Conservation (phyloP, 2,329 filamentous ascomycete species). For the Venturia nashicola region DNA sequence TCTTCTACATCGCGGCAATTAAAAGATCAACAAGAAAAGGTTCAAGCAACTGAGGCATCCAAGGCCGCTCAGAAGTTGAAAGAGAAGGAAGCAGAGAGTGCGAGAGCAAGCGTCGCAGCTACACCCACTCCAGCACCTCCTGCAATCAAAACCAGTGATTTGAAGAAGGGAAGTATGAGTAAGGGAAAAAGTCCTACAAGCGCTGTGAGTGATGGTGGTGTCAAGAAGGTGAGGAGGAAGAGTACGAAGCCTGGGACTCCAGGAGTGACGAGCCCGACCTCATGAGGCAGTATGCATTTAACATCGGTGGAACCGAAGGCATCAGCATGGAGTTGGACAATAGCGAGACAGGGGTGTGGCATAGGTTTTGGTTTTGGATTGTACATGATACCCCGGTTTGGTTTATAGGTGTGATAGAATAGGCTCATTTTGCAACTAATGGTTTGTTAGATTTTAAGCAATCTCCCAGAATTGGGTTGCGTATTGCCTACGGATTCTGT, state of each 20-base stretch:
- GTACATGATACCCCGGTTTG: not conserved
- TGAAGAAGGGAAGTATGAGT: conserved; percentile 9
- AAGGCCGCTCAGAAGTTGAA: conserved; percentile 9
- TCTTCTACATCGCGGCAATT: conserved; percentile 31
- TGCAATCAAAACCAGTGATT: conserved; percentile 10
- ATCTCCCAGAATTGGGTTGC: too few relatives aligned
- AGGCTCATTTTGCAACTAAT: too few relatives aligned
- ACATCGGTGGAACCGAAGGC: not conserved
- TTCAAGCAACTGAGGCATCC: conserved; percentile 10
- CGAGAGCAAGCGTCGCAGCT: conserved; percentile 18
- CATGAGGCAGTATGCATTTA: not conserved
- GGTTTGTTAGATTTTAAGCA: too few relatives aligned
- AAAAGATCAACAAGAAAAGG: conserved; percentile 25
- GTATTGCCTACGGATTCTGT: too few relatives aligned
- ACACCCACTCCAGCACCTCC: conserved; percentile 18
- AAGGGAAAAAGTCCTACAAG: conserved; percentile 12
- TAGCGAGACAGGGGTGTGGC: not conserved
- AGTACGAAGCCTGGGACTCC: conserved; percentile 24
- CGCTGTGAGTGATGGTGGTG: conserved; percentile 17
- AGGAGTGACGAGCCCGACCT: conserved; percentile 1
- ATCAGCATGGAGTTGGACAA: not conserved
- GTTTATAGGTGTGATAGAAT: not conserved
- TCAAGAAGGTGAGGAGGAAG: conserved; percentile 23
- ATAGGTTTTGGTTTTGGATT: not conserved
- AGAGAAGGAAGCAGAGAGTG: conserved; percentile 16